Evolutionary conservation across 23 red algal species (phyloP), one percentile per base, ranked within the genome.

Genomic region (Chondrus crispus): DNA sequence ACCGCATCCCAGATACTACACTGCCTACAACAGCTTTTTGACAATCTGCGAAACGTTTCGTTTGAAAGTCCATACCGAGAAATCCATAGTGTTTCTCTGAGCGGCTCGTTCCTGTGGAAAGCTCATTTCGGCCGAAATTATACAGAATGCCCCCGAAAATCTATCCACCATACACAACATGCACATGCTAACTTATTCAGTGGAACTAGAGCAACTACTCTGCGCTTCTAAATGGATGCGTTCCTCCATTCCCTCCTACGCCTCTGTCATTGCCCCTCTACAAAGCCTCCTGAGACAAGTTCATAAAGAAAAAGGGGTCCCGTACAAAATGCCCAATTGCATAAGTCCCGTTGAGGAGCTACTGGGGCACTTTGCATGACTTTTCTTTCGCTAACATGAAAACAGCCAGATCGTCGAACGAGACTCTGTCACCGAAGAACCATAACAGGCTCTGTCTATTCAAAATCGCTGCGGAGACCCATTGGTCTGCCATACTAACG

Each of bases 171-270:
- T 39, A 8, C 5, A 40, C 7, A 39, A 76, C 71, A 76, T 76
- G 71, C 35, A 76, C 30, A 7, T 10, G 8, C 71, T 39, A 5
- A 76, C 38, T 38, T 39, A 5, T 42, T 28, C 8, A 4, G 5
- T 7, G 20, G 71, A 76, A 39, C 39, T 76, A 20, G 7, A 76
- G 71, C 71, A 76, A 39, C 39, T 76, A 39, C 5, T 76, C 5
- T 76, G 71, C 39, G 71, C 71, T 45, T 40, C 71, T 40, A 76
- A 76, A n/a, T 76, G 71, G 71, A 76, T 76, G 71, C 71, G 71
- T 11, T 40, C 29, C 35, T 76, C 29, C 26, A 42, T 42, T 5
- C 71, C 71, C 5, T 4, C 4, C 5, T 76, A 76, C 28, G 29
- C 71, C 5, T 4, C 28, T 4, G 43, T 8, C 4, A 76, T 76